Evolutionary conservation across 1,139 yeast species (phyloP).

Genomic region (Pichia sp.): DNA sequence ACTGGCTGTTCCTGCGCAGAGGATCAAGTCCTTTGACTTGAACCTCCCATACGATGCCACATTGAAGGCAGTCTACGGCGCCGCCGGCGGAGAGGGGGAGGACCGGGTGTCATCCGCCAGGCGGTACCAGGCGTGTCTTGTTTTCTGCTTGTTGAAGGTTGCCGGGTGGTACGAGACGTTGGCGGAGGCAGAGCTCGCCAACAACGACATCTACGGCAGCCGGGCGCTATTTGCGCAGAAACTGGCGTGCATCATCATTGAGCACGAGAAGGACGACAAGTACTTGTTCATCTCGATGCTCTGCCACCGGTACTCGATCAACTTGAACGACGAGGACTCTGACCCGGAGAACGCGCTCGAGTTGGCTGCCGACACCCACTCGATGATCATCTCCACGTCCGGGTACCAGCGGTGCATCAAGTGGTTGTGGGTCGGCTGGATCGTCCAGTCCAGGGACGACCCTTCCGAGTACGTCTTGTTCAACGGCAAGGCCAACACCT

Average conservation of each 20-base stretch:
- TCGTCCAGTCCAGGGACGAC: constrained; percentile 67
- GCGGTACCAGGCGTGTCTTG: constrained; percentile 62
- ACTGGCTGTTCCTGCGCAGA: constrained; percentile 48
- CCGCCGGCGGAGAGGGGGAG: constrained; percentile 79
- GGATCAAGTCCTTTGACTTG: constrained; percentile 55
- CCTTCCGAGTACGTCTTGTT: constrained; percentile 67
- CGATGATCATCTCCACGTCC: constrained; percentile 66
- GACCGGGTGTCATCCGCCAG: constrained; percentile 41
- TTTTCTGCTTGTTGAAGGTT: constrained; percentile 71
- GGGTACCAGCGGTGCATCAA: constrained; percentile 84
- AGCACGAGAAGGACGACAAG: constrained; percentile 51
- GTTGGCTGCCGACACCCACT: constrained; percentile 81
- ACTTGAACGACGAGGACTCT: constrained; percentile 57
- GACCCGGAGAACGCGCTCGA: constrained; percentile 71
- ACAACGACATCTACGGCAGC: constrained; percentile 56
- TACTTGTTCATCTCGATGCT: constrained; percentile 72
- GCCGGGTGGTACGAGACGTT: constrained; percentile 72
- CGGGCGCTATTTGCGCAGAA: constrained; percentile 69
- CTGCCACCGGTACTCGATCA: constrained; percentile 69
- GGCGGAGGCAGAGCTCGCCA: constrained; percentile 58
- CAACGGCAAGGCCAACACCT: constrained; percentile 53
- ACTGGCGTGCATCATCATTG: constrained; percentile 67
- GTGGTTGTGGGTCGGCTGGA: constrained; percentile 95
- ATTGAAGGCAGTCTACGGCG: constrained; percentile 55
- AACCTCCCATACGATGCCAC: constrained; percentile 59